Base-by-base conservation (phyloP, 495 filamentous ascomycete species). In the Neurospora sp. region DNA sequence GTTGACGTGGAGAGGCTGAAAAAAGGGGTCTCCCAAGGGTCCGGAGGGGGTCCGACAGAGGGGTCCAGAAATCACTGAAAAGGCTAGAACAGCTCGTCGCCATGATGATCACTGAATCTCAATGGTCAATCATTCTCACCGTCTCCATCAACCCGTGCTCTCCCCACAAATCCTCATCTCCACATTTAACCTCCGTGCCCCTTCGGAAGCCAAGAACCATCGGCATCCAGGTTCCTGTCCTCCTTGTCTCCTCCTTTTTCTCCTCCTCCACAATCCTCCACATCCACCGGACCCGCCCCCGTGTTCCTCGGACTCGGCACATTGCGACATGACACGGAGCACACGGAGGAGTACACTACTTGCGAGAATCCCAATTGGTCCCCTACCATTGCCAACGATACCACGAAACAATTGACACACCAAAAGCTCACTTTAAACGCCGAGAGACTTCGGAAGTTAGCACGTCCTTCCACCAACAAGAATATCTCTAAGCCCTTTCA, bases 151-250 rank as follows among this genome's bases (percentile, higher is more conserved):
- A 62, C 12, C 31, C 20, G 11, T 60, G 20, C n/a, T 14, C 84
- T 82, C 80, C 82, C 78, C 82, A 81, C 80, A 80, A 76, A 80
- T 82, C 20, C 18, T 38, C 20, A 66, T 23, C 71, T 70, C 60
- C 54, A 60, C 39, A 37, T 71, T 72, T 78, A 78, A 70, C 60
- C 69, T 78, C 78, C 78, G 78, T 69, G 46, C 4, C 20, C 27
- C 14, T 23, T 79, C 78, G 78, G 78, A 76, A 76, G 71, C 74
- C 66, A 78, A 78, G 74, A 74, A 66, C 23, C 40, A 41, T 41
- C 40, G 40, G 12, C 40, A 16, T 41, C 12, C 54, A 23, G 54
- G 54, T 27, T 62, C 14, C n/a, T n/a, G n/a, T n/a, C n/a, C 14
- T 31, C 71, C 6, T 41, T 31, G 6, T 41, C 70, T 31, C 31